Conservation (phyloP, 1,284 basidiomycete genomes). For the Vanrija humicola region DNA sequence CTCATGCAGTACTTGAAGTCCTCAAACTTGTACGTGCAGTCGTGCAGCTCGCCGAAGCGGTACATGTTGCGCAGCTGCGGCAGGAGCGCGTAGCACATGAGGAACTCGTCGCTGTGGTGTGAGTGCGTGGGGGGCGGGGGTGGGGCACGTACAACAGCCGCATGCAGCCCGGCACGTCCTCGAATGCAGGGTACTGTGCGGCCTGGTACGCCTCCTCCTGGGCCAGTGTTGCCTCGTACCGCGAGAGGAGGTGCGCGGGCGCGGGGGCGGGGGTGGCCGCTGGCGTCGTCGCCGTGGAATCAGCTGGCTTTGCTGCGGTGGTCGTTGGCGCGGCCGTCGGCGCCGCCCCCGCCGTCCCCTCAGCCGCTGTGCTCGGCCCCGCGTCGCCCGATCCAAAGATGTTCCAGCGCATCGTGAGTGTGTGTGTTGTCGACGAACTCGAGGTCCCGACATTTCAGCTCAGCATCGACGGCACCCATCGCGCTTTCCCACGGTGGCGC, state of each 20-base stretch:
- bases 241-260: conserved; percentile 19
- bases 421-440: too few relatives aligned
- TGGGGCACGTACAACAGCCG: conserved; percentile 57
- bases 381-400: neutral
- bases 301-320: too few relatives aligned
- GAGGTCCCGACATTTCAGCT: neutral
- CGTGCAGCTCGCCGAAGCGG: conserved; percentile 72
- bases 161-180: conserved; percentile 78
- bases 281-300: too few relatives aligned
- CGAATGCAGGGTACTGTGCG: conserved; percentile 59
- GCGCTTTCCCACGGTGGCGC: neutral
- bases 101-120: conserved; percentile 59
- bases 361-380: neutral
- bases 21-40: conserved; percentile 74
- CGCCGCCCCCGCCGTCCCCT: neutral
- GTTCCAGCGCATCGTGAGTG: too few relatives aligned
- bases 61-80: conserved; percentile 82
- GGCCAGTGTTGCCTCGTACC: conserved; percentile 33
- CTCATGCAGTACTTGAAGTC: conserved; percentile 96
- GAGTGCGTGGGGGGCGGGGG: neutral
- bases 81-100: conserved; percentile 74
- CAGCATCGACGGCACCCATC: too few relatives aligned
- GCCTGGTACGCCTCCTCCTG: conserved; percentile 47
- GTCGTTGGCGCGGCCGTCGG: too few relatives aligned
- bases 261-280: neutral